Evolutionary conservation across 331 rosid genomes (phyloP).

Genomic region (Ulmus americana): DNA sequence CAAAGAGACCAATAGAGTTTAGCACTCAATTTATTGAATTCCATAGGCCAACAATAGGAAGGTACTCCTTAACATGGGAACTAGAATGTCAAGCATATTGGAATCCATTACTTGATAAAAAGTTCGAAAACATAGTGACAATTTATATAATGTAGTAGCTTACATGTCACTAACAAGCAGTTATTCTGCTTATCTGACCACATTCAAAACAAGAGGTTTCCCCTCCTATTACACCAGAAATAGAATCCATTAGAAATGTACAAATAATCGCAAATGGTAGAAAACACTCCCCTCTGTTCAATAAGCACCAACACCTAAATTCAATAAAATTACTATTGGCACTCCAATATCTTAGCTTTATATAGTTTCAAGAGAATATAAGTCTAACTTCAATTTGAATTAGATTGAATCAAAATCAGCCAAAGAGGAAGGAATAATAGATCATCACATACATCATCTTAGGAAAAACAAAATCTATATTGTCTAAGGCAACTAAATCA

Average conservation of each 20-base stretch:
- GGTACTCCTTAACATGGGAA: slow-evolving; percentile 79
- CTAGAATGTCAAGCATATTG: slow-evolving; percentile 33
- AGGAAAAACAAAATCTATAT: not conserved
- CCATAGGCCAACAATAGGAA: slow-evolving; percentile 79
- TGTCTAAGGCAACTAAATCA: not conserved
- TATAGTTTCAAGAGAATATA: too few relatives aligned
- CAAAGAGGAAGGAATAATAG: too few relatives aligned
- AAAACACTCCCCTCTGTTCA: slow-evolving; percentile 74
- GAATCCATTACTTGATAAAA: not conserved
- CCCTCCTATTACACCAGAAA: slow-evolving; percentile 63
- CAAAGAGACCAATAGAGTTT: slow-evolving; percentile 36
- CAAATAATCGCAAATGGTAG: not conserved
- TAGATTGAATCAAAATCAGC: too few relatives aligned
- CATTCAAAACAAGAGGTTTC: slow-evolving; percentile 89
- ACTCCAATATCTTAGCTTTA: too few relatives aligned
- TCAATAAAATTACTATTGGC: too few relatives aligned
- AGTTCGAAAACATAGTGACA: slow-evolving; percentile 8
- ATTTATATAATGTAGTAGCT: not conserved
- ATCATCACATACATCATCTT: not conserved
- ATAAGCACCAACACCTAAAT: too few relatives aligned
- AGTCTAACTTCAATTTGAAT: too few relatives aligned
- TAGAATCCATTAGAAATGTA: not conserved
- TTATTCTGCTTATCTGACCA: slow-evolving; percentile 73
- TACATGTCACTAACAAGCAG: slow-evolving; percentile 62
- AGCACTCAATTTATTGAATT: slow-evolving; percentile 85